A percentile compares a stretch with the other conserved stretches of the same genome.
Evolutionary conservation across 116 monocot genomes (phyloP).

Genomic region (Trichopus zeylanicus): DNA sequence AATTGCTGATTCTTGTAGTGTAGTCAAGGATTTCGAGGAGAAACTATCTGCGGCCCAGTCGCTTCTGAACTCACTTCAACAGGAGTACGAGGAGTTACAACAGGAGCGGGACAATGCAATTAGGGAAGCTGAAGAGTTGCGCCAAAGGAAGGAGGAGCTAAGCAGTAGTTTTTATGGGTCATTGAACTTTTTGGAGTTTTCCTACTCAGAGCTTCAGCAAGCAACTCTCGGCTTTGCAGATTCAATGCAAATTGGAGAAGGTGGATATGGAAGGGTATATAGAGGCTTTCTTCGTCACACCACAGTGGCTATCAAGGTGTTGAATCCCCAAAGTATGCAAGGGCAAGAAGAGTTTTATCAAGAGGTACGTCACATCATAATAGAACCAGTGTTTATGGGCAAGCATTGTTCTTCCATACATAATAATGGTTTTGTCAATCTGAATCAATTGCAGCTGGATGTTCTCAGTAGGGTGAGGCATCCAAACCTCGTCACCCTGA

Average conservation of each 20-base stretch:
- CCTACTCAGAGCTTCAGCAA: conserved; percentile 47
- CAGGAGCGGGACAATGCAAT: conserved; percentile 36
- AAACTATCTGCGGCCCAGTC: conserved; percentile 29
- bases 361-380: conserved; percentile 43
- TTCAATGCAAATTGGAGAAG: conserved; percentile 71
- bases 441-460: conserved; percentile 35
- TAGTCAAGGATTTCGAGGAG: conserved; percentile 38
- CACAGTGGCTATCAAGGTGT: conserved; percentile 59
- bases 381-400: background rate
- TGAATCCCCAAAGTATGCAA: conserved; percentile 41
- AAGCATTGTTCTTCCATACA: background rate
- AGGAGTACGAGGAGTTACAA: conserved; percentile 33
- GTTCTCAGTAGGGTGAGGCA: conserved; percentile 68
- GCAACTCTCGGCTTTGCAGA: conserved; percentile 54
- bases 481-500: conserved; percentile 65
- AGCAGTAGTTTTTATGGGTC: background rate
- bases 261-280: conserved; percentile 71
- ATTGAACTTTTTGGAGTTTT: conserved; percentile 40
- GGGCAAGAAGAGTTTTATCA: conserved; percentile 50
- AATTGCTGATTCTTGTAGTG: conserved; percentile 18
- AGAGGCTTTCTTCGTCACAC: conserved; percentile 63
- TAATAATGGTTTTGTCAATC: background rate
- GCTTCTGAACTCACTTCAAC: conserved; percentile 22
- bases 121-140: conserved; percentile 34
- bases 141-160: conserved; percentile 8